Evolutionary conservation across 495 filamentous ascomycete species (phyloP), one percentile per base, ranked within the genome.

Genomic region (Penicillium crystallinum): DNA sequence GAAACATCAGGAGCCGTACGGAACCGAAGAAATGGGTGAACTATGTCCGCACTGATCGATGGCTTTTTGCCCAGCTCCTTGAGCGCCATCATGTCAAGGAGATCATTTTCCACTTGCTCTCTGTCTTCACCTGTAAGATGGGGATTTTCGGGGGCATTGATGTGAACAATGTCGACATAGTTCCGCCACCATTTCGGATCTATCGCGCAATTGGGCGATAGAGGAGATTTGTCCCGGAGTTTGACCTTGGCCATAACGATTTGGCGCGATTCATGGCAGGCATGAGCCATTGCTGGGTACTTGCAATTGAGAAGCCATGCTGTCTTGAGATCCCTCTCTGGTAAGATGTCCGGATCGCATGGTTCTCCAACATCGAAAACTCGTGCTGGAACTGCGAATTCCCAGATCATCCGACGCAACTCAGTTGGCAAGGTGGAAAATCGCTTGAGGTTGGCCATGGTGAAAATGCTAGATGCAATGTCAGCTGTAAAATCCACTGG

Each of bases 21-120:
- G 46, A 48, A 48, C 9, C 21, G 46, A 9, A 48, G 14, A 18
- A 48, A 48, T 10, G 46, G 46, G n/a, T 48, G 46, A 9, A 48
- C 8, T 12, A 48, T 1, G 9, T 48, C 46, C 2, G 46, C 46
- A 38, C 34, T 48, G 9, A 48, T 10, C 6, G 46, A 48, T 14
- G 38, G 8, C 14, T 29, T 37, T 29, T 38, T 38, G n/a, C 46
- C 3, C 14, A 47, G 12, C n/a, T 15, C 14, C 17, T 19, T 17
- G 12, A 22, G 8, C 3, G 17, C n/a, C 5, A 15, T 22, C 44
- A 27, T 14, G 15, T 33, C 27, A 7, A 45, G 5, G 9, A 45
- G 29, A 18, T 22, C 12, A 14, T 45, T 29, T n/a, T 19, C 4
- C 2, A 33, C 11, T 5, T 5, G 21, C 6, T 6, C 1, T 33